phyloP scores from a whole-genome alignment of 208 protist species.

The Trypanosoma platydactyli region DNA sequence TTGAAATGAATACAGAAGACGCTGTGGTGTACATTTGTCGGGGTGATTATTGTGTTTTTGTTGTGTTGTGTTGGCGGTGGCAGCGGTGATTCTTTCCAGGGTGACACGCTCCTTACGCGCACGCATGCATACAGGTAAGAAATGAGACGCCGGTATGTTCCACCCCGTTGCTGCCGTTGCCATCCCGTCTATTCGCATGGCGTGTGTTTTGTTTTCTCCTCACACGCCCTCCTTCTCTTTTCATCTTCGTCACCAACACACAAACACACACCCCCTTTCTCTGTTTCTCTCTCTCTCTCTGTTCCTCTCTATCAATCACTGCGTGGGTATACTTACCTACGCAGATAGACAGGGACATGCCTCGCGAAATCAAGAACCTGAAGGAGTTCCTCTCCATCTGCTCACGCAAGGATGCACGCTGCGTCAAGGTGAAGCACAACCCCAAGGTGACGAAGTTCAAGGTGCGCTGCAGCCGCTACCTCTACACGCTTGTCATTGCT shows the following conservation, averaged over 20 bases:
- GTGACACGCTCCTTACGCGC: too few relatives aligned
- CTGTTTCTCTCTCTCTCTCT: too few relatives aligned
- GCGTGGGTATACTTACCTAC: background rate
- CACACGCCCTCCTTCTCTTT: constrained; percentile 16
- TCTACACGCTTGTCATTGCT: constrained; percentile 90
- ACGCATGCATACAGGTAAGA: too few relatives aligned
- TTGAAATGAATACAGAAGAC: too few relatives aligned
- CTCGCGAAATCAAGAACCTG: constrained; percentile 90
- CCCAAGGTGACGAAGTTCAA: constrained; percentile 91
- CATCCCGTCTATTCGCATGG: constrained; percentile 10
- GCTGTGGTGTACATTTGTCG: too few relatives aligned
- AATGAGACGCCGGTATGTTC: too few relatives aligned
- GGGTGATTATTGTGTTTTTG: too few relatives aligned
- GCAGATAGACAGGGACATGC: constrained; percentile 44
- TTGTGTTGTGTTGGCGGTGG: too few relatives aligned
- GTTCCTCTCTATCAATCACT: too few relatives aligned
- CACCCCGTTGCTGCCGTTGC: background rate
- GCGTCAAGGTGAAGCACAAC: constrained; percentile 94
- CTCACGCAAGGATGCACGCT: constrained; percentile 90
- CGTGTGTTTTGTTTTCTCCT: constrained; percentile 13
- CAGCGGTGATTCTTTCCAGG: too few relatives aligned
- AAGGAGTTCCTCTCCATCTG: constrained; percentile 94
- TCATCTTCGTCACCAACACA: constrained; percentile 3
- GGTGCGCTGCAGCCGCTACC: constrained; percentile 92
- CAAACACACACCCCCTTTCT: background rate